phyloP scores from a whole-genome alignment of 305 asterid species.

The Rubia balearica region DNA sequence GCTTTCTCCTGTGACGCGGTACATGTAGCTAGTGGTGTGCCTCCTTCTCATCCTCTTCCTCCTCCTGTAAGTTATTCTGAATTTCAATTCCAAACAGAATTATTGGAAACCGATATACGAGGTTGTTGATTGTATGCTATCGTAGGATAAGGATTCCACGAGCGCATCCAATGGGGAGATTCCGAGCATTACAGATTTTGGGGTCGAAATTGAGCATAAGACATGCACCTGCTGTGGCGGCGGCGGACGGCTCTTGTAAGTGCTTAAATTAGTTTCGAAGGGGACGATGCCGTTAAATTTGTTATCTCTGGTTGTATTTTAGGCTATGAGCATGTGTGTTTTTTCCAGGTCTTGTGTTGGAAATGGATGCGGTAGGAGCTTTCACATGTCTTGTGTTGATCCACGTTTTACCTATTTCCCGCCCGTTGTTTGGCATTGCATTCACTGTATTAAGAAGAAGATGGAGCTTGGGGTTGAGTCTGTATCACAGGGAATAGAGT shows the following conservation, averaged over 20 bases:
- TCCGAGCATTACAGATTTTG: slow-evolving; percentile 8
- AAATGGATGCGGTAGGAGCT: slow-evolving; percentile 28
- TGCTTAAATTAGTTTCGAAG: slow-evolving; percentile 7
- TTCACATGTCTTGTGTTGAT: slow-evolving; percentile 27
- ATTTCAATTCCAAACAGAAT: background rate
- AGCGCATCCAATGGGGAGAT: background rate
- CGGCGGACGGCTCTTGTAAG: slow-evolving; percentile 31
- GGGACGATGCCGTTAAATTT: background rate
- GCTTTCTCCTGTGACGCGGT: background rate
- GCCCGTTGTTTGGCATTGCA: slow-evolving; percentile 29
- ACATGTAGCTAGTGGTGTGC: background rate
- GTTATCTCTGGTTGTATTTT: background rate
- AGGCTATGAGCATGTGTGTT: background rate
- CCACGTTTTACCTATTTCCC: slow-evolving; percentile 23
- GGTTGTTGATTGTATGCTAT: background rate
- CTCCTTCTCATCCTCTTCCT: background rate
- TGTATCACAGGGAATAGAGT: slow-evolving; percentile 31
- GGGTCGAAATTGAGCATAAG: slow-evolving; percentile 10
- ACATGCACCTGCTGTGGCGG: slow-evolving; percentile 19
- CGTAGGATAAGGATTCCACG: background rate
- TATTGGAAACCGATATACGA: background rate
- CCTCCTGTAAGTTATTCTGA: slow-evolving; percentile 2
- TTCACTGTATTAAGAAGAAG: slow-evolving; percentile 26
- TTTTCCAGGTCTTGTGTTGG: slow-evolving; percentile 27
- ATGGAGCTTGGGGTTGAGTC: slow-evolving; percentile 23